phyloP scores from a whole-genome alignment of 345 rosid species.

The Firmiana major region DNA sequence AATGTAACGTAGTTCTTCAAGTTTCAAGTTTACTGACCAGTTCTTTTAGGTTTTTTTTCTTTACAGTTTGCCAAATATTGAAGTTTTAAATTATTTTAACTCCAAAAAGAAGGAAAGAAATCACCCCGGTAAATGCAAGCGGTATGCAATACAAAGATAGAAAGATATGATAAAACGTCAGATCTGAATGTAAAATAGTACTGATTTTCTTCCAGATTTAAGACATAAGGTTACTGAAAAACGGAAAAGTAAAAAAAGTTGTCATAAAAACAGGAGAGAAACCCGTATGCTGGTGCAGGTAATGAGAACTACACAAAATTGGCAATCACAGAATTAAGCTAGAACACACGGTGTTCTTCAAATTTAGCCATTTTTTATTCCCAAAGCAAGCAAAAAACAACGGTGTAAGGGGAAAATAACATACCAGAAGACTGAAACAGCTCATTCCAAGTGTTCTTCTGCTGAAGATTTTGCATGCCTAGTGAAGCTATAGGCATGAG shows the following conservation, averaged over 20 bases:
- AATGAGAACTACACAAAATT: not conserved
- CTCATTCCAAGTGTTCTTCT: conserved; percentile 38
- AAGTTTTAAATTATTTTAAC: not conserved
- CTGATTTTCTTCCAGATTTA: not conserved
- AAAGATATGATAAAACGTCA: not conserved
- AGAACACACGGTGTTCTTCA: not conserved
- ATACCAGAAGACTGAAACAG: conserved; percentile 57
- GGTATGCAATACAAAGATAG: not conserved
- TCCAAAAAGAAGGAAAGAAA: not conserved
- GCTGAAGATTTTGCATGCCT: conserved; percentile 32
- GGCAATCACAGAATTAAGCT: not conserved
- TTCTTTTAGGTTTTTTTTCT: too few species aligned
- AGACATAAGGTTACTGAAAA: not conserved
- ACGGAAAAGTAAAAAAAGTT: not conserved
- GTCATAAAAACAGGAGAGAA: not conserved
- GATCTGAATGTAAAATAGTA: not conserved
- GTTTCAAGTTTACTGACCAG: not conserved
- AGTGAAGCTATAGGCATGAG: conserved; percentile 38
- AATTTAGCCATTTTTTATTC: not conserved
- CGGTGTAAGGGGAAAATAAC: not conserved
- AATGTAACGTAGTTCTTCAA: not conserved
- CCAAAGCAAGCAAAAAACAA: not conserved
- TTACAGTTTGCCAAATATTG: not conserved
- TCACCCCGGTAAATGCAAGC: not conserved
- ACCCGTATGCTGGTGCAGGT: not conserved